Percentiles rank a stretch among this genome's conserved stretches.
Conservation (phyloP, 441 rosid genomes). For the Omphalea diandra region DNA sequence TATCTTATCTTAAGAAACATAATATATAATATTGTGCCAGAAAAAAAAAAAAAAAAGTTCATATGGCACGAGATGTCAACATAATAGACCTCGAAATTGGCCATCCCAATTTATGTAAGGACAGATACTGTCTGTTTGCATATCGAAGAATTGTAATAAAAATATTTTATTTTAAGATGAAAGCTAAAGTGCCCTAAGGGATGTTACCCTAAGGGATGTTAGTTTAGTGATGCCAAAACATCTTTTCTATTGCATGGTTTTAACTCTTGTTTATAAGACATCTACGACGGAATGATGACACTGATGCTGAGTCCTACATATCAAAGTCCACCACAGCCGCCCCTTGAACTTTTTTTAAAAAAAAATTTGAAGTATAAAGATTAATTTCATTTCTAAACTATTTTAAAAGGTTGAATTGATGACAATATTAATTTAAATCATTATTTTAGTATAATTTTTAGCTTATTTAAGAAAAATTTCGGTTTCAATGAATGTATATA, state of each 20-base stretch:
- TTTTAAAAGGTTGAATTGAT: too few species aligned
- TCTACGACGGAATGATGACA: neutral
- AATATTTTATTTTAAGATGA: too few species aligned
- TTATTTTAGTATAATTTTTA: too few species aligned
- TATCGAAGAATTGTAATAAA: neutral
- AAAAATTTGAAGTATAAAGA: too few species aligned
- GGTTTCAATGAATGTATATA: too few species aligned
- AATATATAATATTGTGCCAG: neutral
- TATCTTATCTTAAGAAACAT: neutral
- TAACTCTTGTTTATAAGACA: neutral
- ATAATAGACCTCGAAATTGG: conserved; percentile 26
- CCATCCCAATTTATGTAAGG: conserved; percentile 32
- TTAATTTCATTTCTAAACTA: too few species aligned
- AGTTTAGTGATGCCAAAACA: conserved; percentile 1
- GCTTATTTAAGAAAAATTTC: too few species aligned
- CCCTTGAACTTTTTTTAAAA: too few species aligned
- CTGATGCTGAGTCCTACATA: too few species aligned
- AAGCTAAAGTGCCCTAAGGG: neutral
- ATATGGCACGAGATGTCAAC: conserved; percentile 33
- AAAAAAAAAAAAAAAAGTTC: neutral
- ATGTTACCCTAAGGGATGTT: neutral
- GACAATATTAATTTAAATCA: too few species aligned
- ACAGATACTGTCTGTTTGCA: conserved; percentile 17
- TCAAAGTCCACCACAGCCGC: too few species aligned
- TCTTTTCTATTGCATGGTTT: neutral